phyloP scores from a whole-genome alignment of 2,329 filamentous ascomycete genomes.

The Colletotrichum eleusines region DNA sequence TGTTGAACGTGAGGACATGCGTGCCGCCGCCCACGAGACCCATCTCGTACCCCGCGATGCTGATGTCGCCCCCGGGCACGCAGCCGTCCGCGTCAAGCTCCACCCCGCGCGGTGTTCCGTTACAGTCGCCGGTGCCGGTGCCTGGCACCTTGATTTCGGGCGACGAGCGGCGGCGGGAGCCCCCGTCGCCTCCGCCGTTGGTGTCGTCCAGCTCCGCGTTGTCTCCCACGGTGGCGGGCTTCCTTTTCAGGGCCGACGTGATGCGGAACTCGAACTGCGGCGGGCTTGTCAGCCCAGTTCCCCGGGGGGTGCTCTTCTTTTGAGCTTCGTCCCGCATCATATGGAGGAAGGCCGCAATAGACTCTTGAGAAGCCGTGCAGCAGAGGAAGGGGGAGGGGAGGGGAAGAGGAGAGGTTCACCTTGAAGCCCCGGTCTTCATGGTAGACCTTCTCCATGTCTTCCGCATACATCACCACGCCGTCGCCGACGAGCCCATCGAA shows the following conservation, averaged over 20 bases:
- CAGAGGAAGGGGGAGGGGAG: too few relatives aligned
- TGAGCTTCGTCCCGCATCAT: not conserved
- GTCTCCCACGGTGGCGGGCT: conserved; percentile 24
- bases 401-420: not conserved
- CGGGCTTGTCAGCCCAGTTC: not conserved
- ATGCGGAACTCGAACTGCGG: conserved; percentile 39
- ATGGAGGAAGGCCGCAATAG: not conserved
- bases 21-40: conserved; percentile 51
- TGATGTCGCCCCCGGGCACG: conserved; percentile 56
- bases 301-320: too few relatives aligned
- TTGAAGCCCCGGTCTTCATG: conserved; percentile 24
- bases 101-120: not conserved
- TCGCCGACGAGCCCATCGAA: conserved; percentile 23
- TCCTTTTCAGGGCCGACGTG: conserved; percentile 31
- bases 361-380: not conserved
- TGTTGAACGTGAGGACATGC: conserved; percentile 61
- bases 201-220: conserved; percentile 29
- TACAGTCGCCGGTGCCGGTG: not conserved
- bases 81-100: conserved; percentile 23
- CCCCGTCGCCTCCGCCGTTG: not conserved
- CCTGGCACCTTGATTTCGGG: not conserved
- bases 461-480: conserved; percentile 26
- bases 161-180: not conserved
- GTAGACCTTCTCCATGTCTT: conserved; percentile 28
- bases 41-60: conserved; percentile 57